Conservation (phyloP, 2,329 filamentous ascomycete species). For the Colletotrichum sp. region DNA sequence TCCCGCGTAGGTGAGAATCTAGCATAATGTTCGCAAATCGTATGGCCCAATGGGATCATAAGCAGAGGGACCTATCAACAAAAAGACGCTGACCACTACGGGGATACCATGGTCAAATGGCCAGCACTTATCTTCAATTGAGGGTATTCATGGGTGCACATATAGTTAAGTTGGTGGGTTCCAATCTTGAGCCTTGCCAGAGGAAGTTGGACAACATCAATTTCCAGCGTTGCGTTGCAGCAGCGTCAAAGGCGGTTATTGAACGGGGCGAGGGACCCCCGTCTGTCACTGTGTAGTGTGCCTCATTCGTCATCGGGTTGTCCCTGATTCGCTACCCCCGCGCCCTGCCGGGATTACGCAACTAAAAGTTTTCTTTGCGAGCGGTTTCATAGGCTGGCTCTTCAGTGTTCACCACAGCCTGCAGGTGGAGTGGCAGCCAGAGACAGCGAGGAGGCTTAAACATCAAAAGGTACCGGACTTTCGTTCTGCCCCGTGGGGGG, state of each 20-base stretch:
- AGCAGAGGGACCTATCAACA: background rate
- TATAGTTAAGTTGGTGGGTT: background rate
- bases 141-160: background rate
- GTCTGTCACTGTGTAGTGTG: background rate
- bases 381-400: background rate
- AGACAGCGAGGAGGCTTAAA: background rate
- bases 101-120: background rate
- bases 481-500: background rate
- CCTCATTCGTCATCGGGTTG: slow-evolving; percentile 7
- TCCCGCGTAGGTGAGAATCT: background rate
- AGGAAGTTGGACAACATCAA: background rate
- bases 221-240: background rate
- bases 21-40: background rate
- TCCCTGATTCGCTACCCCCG: slow-evolving; percentile 9
- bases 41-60: background rate
- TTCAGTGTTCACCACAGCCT: background rate
- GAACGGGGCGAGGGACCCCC: background rate
- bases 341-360: slow-evolving; percentile 3
- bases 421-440: background rate
- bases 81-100: background rate
- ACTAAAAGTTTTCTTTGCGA: slow-evolving; percentile 6
- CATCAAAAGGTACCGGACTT: background rate
- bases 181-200: background rate
- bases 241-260: slow-evolving; percentile 2
- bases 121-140: background rate